phyloP scores from a whole-genome alignment of 345 rosid genomes.

The Salix udensis region DNA sequence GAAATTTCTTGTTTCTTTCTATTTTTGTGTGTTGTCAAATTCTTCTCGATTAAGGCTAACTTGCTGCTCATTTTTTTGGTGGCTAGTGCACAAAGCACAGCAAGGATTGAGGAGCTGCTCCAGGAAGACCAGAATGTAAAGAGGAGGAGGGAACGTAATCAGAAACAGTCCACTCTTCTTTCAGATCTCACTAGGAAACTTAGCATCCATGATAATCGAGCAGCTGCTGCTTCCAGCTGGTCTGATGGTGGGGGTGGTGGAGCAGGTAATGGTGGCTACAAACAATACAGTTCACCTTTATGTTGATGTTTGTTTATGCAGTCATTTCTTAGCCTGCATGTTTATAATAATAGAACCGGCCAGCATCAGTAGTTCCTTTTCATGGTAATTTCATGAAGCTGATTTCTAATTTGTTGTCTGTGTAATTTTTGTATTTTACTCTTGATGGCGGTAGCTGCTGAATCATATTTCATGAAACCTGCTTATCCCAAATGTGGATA shows the following conservation, averaged over 20 bases:
- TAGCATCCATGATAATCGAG: conserved; percentile 85
- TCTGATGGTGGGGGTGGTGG: conserved; percentile 41
- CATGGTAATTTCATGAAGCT: not conserved
- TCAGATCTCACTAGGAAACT: conserved; percentile 79
- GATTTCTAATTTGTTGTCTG: not conserved
- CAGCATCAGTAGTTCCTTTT: not conserved
- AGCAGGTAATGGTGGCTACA: conserved; percentile 38
- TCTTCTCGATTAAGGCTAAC: not conserved
- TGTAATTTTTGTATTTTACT: not conserved
- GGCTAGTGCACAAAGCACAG: conserved; percentile 69
- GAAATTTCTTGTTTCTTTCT: not conserved
- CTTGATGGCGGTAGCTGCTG: not conserved
- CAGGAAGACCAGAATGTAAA: conserved; percentile 87
- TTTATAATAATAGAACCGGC: not conserved
- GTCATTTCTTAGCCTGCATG: not conserved
- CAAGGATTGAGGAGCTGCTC: conserved; percentile 78
- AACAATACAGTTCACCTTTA: not conserved
- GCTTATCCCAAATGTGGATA: not conserved
- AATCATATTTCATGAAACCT: not conserved
- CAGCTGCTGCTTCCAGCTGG: conserved; percentile 81
- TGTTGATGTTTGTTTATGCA: not conserved
- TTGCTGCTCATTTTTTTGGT: not conserved
- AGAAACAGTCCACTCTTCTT: conserved; percentile 83
- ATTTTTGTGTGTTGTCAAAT: not conserved
- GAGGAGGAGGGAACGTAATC: conserved; percentile 69